phyloP scores from a whole-genome alignment of 202 grass and related monocot species.

The Schoenoplectus triqueter region DNA sequence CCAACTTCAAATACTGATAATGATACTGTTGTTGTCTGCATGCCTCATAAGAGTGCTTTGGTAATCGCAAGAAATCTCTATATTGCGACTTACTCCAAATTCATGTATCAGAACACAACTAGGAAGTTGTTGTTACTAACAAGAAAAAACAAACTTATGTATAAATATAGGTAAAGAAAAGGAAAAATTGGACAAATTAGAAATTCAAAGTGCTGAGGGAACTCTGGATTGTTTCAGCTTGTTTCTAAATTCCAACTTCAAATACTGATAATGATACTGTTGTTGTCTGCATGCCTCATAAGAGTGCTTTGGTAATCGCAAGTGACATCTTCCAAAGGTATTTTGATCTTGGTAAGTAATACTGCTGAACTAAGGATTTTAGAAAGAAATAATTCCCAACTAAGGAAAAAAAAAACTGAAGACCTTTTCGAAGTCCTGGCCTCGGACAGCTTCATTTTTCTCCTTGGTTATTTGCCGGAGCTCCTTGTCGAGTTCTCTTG shows the following conservation, averaged over 20 bases:
- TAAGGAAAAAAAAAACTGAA: neutral
- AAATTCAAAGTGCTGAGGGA: neutral
- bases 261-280: neutral
- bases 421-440: slow-evolving; percentile 93
- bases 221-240: neutral
- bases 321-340: neutral
- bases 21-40: neutral
- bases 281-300: neutral
- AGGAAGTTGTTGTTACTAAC: neutral
- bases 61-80: neutral
- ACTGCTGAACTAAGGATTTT: neutral
- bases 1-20: slow-evolving; percentile 5
- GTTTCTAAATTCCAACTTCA: neutral
- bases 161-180: neutral
- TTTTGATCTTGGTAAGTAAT: neutral
- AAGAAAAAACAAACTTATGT: neutral
- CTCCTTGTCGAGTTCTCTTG: slow-evolving; percentile 75
- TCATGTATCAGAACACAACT: neutral
- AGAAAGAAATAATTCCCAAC: neutral
- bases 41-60: neutral
- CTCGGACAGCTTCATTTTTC: slow-evolving; percentile 77
- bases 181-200: neutral
- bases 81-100: neutral
- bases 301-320: neutral
- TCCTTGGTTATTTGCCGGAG: slow-evolving; percentile 80